These are phyloP conservation scores for Apostasia ramifera DNA, from an alignment of 106 monocot species.

Conservation along the genomic window DNA sequence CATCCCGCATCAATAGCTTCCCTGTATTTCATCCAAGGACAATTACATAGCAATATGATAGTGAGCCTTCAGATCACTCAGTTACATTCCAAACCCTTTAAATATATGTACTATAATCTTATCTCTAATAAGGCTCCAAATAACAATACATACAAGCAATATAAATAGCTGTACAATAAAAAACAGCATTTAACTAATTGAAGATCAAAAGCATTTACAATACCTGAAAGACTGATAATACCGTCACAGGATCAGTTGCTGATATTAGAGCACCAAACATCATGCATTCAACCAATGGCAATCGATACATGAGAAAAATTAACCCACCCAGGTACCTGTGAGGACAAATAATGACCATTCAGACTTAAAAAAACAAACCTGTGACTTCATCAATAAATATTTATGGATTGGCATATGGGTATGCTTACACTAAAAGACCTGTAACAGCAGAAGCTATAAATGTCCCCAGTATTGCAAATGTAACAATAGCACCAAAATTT, in stretches of 20 bases:
- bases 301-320: slow-evolving; percentile 77
- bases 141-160: neutral
- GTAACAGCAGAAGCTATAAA: slow-evolving; percentile 90
- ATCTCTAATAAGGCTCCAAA: neutral
- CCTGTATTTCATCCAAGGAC: too few relatives aligned
- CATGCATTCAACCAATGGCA: slow-evolving; percentile 89
- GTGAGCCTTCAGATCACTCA: too few relatives aligned
- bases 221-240: slow-evolving; percentile 96
- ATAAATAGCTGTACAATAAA: neutral
- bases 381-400: neutral
- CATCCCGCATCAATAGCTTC: too few relatives aligned
- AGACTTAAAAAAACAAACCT: neutral
- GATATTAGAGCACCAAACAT: slow-evolving; percentile 99
- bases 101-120: too few relatives aligned
- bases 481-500: slow-evolving; percentile 95
- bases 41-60: too few relatives aligned
- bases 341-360: slow-evolving; percentile 2
- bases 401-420: neutral
- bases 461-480: slow-evolving; percentile 93
- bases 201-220: slow-evolving; percentile 1
- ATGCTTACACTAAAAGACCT: slow-evolving; percentile 84
- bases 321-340: slow-evolving; percentile 95
- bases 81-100: too few relatives aligned
- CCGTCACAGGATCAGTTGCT: slow-evolving; percentile 98
- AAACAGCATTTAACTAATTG: neutral